Evolutionary conservation across 2,329 filamentous ascomycete genomes (phyloP), one percentile per base, ranked within the genome.

Genomic region (Penicillium sp.): DNA sequence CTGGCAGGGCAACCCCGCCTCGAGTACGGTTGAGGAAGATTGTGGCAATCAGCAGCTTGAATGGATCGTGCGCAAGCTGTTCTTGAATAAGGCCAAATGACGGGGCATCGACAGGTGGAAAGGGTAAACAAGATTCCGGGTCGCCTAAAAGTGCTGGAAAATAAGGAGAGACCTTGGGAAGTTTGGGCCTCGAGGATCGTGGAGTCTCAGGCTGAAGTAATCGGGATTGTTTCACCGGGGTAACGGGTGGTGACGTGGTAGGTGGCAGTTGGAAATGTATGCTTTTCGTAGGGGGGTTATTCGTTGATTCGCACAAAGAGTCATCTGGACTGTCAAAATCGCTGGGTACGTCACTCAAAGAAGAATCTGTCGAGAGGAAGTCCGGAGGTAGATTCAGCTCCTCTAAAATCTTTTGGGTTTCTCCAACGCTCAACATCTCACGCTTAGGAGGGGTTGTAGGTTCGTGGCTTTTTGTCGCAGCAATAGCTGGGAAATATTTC

Each of bases 51-150:
- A 96, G 80, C 1, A 96, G 81, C 57, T 85, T 86, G 69, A 95
- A 96, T 0, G 91, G 88, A 50, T 90, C 81, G 44, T 81, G 71
- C 2, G 85, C 84, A 14, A 95, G 81, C 57, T 86, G 81, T 67
- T 96, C 92, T 68, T 96, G 92, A 33, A 96, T 84, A 2, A 96
- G 79, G 0, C 91, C 91, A 65, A 95, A 96, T 5, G 65, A 69
- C 0, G 77, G 66, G 0, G 81, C 76, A 7, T 80, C 78, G 30
- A 91, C 81, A 0, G 85, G 81, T 0, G 90, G 88, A 57, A 92
- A 89, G 2, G 75, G 77, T 6, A 79, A 73, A 54, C 72, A 76
- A 4, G 79, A 81, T 9, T 73, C 57, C 48, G 69, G 55, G 44
- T 69, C 63, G 46, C 62, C 53, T 9, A 61, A 62, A 14, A 61